Percentiles rank a stretch among this genome's conserved stretches.
Evolutionary conservation across 176 grass and related monocot genomes (phyloP).

Genomic region (Phoenix roebelenii): DNA sequence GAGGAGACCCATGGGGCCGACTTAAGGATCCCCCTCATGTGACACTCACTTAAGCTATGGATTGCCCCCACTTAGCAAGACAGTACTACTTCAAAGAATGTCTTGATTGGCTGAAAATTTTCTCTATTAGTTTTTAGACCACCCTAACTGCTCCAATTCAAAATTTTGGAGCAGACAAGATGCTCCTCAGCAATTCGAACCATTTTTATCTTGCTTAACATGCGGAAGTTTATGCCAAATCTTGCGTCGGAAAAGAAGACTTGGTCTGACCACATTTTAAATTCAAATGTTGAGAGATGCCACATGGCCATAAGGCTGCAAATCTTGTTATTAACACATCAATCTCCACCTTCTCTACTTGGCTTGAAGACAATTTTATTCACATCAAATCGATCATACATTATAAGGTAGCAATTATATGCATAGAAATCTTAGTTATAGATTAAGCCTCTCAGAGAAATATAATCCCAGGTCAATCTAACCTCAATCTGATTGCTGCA

Average conservation of each 20-base stretch:
- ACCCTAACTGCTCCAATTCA: constrained; percentile 54
- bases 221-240: neutral
- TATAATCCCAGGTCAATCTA: no score
- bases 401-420: no score
- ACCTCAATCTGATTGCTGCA: no score
- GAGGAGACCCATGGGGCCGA: constrained; percentile 34
- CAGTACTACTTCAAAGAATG: constrained; percentile 32
- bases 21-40: constrained; percentile 31
- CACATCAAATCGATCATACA: no score
- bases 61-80: constrained; percentile 29
- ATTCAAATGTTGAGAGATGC: neutral
- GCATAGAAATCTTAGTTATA: no score
- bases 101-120: constrained; percentile 18
- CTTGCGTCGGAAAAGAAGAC: neutral
- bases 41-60: constrained; percentile 48
- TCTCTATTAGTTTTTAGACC: constrained; percentile 16
- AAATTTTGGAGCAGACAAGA: constrained; percentile 20
- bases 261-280: neutral
- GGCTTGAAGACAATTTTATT: no score
- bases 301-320: no score
- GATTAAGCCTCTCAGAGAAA: no score
- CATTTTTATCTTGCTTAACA: constrained; percentile 12
- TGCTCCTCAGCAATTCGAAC: constrained; percentile 1
- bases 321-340: no score
- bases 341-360: no score